Conservation (phyloP, 345 rosid genomes). For the Linum trigynum region DNA sequence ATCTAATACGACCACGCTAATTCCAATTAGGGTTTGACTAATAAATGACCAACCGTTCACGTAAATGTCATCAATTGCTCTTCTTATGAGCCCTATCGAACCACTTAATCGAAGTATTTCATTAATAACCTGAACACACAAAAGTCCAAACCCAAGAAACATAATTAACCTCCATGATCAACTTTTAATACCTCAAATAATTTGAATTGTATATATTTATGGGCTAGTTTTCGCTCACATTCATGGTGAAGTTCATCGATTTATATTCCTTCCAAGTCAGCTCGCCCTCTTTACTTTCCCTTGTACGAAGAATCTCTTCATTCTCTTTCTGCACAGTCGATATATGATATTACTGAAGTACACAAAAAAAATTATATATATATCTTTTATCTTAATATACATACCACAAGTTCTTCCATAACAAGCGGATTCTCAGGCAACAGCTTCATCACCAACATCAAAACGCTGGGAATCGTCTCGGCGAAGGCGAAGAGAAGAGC, state of each 20-base stretch:
- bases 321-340: conserved; percentile 21
- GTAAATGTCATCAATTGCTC: conserved; percentile 20
- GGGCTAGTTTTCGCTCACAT: conserved; percentile 8
- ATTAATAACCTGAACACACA: conserved; percentile 15
- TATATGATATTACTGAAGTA: too few relatives aligned
- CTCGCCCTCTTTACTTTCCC: conserved; percentile 1
- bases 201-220: too few relatives aligned
- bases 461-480: conserved; percentile 19
- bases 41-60: conserved; percentile 2
- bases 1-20: neutral
- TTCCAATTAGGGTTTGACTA: neutral
- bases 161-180: too few relatives aligned
- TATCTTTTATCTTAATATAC: too few relatives aligned
- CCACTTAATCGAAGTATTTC: conserved; percentile 21
- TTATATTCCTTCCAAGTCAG: conserved; percentile 23
- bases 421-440: conserved; percentile 15
- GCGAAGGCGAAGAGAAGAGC: conserved; percentile 19
- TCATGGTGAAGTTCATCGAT: conserved; percentile 19
- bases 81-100: conserved; percentile 16
- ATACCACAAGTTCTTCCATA: conserved; percentile 14
- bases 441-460: conserved; percentile 18
- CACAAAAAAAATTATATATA: too few relatives aligned
- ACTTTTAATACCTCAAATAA: too few relatives aligned
- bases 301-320: conserved; percentile 16
- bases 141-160: neutral